Evolutionary conservation across 176 grass and related monocot species (phyloP), one percentile per base, ranked within the genome.

Genomic region (Miscanthus lutarioriparius): DNA sequence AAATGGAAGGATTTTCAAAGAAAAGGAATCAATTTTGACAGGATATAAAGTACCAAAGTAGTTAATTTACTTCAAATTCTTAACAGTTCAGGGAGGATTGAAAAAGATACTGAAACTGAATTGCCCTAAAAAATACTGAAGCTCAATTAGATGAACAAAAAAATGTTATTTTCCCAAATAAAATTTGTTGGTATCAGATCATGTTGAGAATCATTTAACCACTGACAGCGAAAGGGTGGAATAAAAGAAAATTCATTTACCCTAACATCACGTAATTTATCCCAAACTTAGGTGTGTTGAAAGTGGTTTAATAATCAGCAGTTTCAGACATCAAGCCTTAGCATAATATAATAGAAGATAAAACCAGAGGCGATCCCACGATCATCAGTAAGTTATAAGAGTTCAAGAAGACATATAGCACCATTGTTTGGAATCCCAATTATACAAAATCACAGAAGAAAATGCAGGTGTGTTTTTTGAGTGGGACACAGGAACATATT

Each of bases 31-130:
- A 47, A 3, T 6, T 85, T 75, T 63, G 14, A 69, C n/a, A 43
- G n/a, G 15, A 84, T 80, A 84, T 80, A 4, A 59, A 45, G 35
- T 67, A 84, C 10, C 8, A 74, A 84, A 74, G 20, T 45, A 78
- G 25, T 54, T 64, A 27, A 40, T 79, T 78, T 20, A 77, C 23
- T 82, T 83, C 26, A 48, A 69, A 77, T 43, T 72, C 6, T 30
- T 49, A 7, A 38, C 47, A 10, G 13, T 53, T 47, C 47, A 70
- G 26, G 61, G 16, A 58, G 64, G 72, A 64, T 27, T 71, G 2
- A 23, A 38, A 17, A 40, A 6, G 12, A 68, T 45, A 32, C 7
- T 27, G 32, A 2, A 35, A 85, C 27, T 37, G 43, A 54, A 65
- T 13, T 74, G 6, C 53, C 53, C 20, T 58, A 38, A 17, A 40